These are phyloP conservation scores for Eucalyptus pauciflora DNA, from an alignment of 345 rosid genomes.

Conservation along the genomic window DNA sequence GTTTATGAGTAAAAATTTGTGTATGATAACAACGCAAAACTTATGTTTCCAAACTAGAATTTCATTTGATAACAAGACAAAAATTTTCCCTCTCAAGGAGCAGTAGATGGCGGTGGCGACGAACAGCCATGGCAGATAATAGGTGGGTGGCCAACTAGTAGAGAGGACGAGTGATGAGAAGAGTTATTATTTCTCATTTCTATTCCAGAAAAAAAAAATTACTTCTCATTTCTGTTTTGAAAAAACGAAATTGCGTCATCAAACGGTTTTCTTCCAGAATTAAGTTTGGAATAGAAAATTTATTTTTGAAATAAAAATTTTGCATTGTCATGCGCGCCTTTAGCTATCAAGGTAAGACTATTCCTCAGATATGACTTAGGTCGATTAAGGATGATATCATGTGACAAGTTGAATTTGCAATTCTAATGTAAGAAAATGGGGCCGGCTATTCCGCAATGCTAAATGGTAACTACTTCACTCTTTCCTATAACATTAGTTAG, in stretches of 20 bases:
- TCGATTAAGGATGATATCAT: background rate
- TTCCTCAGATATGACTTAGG: background rate
- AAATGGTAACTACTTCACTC: background rate
- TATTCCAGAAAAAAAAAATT: too few species aligned
- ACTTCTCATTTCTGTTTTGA: too few species aligned
- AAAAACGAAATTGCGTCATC: too few species aligned
- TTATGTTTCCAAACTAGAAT: fast-evolving
- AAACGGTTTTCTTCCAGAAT: too few species aligned
- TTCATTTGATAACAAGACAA: too few species aligned
- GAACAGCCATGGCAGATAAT: fast-evolving
- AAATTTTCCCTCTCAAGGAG: fast-evolving
- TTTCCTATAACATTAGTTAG: background rate
- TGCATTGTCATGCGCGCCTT: too few species aligned
- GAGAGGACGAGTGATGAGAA: too few species aligned
- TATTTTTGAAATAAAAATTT: too few species aligned
- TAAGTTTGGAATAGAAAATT: too few species aligned
- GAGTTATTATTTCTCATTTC: too few species aligned
- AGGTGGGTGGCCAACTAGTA: too few species aligned
- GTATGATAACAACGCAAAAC: too few species aligned
- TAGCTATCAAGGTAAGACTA: background rate
- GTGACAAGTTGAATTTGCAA: background rate
- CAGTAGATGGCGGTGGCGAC: fast-evolving
- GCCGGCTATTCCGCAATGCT: fast-evolving
- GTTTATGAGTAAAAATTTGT: fast-evolving
- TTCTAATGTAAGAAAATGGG: background rate